Percentiles rank a stretch among this genome's conserved stretches.
These are phyloP conservation scores for Botrytis cinerea DNA, from an alignment of 2,329 filamentous ascomycete genomes.

Conservation along the genomic window DNA sequence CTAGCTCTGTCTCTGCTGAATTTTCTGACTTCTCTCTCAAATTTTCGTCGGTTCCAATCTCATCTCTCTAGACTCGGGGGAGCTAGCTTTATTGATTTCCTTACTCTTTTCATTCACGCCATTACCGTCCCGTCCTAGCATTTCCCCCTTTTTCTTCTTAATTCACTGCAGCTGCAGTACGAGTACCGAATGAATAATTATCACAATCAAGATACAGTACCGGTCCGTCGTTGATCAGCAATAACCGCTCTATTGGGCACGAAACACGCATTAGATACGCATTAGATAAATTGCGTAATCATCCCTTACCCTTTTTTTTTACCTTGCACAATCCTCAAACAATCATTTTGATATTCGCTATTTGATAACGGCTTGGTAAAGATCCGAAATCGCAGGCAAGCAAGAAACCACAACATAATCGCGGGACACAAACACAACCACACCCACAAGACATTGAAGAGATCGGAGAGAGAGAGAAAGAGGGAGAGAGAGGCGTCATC, in stretches of 20 bases:
- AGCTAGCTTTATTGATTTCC: background rate
- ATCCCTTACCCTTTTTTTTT: background rate
- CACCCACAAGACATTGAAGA: background rate
- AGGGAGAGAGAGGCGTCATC: background rate
- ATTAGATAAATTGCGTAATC: background rate
- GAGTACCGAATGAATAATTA: background rate
- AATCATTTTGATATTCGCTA: background rate
- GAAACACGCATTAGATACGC: background rate
- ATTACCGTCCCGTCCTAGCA: background rate
- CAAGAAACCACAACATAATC: background rate
- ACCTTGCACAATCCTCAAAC: too few relatives aligned
- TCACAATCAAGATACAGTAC: too few relatives aligned
- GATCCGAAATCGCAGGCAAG: constrained; percentile 15
- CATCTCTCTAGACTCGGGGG: background rate
- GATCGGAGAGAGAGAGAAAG: background rate
- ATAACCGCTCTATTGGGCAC: background rate
- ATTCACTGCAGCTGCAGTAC: background rate
- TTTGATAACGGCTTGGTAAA: constrained; percentile 3
- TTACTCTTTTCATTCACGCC: background rate
- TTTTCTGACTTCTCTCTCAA: background rate
- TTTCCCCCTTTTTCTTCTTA: background rate
- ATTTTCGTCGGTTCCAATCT: background rate
- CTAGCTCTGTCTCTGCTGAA: background rate
- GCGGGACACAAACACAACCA: background rate
- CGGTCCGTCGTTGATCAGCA: background rate